phyloP scores from a whole-genome alignment of 2,329 filamentous ascomycete genomes.

The Aureobasidium sp. region DNA sequence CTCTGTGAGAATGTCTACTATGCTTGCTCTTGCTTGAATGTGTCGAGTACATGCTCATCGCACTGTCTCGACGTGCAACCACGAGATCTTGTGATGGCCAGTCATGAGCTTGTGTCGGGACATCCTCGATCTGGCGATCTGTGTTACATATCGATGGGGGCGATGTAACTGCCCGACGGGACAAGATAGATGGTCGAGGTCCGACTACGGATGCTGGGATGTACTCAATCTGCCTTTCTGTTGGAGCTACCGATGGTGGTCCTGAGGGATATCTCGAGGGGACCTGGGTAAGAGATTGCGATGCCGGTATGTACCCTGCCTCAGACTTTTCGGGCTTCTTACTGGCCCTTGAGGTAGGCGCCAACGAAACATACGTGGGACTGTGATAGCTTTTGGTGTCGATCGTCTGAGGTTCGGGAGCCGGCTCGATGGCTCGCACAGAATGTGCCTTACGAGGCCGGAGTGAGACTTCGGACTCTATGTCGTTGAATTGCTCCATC shows the following conservation, averaged over 20 bases:
- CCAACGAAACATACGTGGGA: slow-evolving; percentile 23
- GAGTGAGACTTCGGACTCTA: slow-evolving; percentile 21
- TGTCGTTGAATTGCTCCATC: slow-evolving; percentile 16
- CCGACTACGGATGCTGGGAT: slow-evolving; percentile 22
- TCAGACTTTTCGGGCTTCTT: not conserved
- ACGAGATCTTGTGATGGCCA: not conserved
- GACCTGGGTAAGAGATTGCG: not conserved
- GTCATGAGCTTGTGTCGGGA: not conserved
- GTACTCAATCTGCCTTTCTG: slow-evolving; percentile 24
- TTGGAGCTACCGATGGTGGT: slow-evolving; percentile 16
- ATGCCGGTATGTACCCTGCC: not conserved
- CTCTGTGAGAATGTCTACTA: not conserved
- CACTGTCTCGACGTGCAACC: slow-evolving; percentile 18
- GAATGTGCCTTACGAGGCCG: not conserved
- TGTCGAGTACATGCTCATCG: slow-evolving; percentile 13
- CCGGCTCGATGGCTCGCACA: slow-evolving; percentile 30
- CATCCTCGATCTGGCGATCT: not conserved
- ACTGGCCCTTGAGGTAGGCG: slow-evolving; percentile 8
- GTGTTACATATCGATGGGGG: slow-evolving; percentile 21
- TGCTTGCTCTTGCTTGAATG: slow-evolving; percentile 15
- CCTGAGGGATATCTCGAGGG: not conserved
- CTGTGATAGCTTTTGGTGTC: slow-evolving; percentile 25
- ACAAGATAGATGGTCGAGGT: slow-evolving; percentile 14
- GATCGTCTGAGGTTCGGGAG: not conserved
- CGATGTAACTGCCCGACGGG: slow-evolving; percentile 16